Conservation (phyloP, 192 early-diverging fungal genomes). For the Backusella morwellensis region DNA sequence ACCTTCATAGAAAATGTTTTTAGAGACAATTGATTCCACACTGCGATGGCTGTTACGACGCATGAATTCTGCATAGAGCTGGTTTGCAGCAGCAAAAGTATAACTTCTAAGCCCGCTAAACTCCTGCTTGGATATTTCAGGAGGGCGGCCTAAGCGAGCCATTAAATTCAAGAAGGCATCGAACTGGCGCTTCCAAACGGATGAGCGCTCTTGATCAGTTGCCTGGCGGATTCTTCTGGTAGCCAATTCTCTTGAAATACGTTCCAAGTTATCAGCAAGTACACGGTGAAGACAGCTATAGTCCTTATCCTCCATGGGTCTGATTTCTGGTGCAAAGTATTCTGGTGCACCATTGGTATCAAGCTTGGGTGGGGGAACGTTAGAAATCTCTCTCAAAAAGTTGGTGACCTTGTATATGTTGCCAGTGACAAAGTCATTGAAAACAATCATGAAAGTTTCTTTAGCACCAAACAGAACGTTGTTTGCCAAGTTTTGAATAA, state of each 20-base stretch:
- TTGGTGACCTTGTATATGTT: conserved; percentile 79
- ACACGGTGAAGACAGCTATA: conserved; percentile 55
- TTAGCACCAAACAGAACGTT: conserved; percentile 94
- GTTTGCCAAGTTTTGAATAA: conserved; percentile 96
- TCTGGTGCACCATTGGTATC: not conserved
- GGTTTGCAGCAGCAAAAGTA: conserved; percentile 46
- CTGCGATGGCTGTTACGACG: conserved; percentile 63
- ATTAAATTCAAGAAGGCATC: conserved; percentile 82
- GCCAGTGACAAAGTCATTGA: conserved; percentile 85
- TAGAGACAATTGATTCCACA: conserved; percentile 65
- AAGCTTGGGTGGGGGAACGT: conserved; percentile 13
- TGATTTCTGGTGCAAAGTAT: not conserved
- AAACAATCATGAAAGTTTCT: conserved; percentile 89
- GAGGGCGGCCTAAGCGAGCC: conserved; percentile 84
- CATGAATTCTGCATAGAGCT: conserved; percentile 67
- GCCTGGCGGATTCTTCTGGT: conserved; percentile 46
- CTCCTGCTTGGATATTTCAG: conserved; percentile 61
- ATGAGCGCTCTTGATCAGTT: conserved; percentile 34
- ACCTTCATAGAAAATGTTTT: conserved; percentile 81
- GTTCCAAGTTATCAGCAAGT: conserved; percentile 66
- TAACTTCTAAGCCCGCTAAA: conserved; percentile 44
- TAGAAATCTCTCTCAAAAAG: conserved; percentile 81
- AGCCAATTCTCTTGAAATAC: conserved; percentile 65
- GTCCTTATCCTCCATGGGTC: conserved; percentile 35
- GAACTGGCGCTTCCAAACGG: conserved; percentile 65